Conservation (phyloP, 768 basidiomycete genomes). For the Termitomyces sp. region DNA sequence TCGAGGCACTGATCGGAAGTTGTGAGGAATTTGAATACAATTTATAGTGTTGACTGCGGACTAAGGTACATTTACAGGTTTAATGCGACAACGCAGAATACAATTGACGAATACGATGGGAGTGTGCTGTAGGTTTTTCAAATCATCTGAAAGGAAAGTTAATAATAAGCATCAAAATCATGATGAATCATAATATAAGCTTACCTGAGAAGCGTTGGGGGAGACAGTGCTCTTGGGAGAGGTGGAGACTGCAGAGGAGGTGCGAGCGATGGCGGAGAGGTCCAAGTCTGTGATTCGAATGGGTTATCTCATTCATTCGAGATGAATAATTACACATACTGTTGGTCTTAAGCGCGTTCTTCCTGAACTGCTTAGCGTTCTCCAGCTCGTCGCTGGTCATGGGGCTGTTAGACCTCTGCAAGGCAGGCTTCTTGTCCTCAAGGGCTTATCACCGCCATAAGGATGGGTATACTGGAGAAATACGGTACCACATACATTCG, state of each 20-base stretch:
- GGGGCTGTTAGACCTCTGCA: constrained; percentile 34
- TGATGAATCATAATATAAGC: too few relatives aligned
- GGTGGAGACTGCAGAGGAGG: constrained; percentile 60
- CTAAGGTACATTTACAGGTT: constrained; percentile 1
- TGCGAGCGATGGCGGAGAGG: constrained; percentile 77
- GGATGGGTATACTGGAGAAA: not conserved
- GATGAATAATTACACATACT: constrained; percentile 27
- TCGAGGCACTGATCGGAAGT: constrained; percentile 1
- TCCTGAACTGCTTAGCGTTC: constrained; percentile 63
- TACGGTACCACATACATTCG: constrained; percentile 12
- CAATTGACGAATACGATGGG: not conserved
- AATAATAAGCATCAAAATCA: not conserved
- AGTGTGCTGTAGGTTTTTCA: not conserved
- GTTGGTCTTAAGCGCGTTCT: constrained; percentile 61
- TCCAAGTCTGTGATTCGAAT: constrained; percentile 37
- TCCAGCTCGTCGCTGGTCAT: constrained; percentile 62
- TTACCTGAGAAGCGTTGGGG: not conserved
- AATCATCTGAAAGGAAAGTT: not conserved
- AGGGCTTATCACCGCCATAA: constrained; percentile 10
- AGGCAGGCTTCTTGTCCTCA: constrained; percentile 22
- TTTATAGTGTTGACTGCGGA: not conserved
- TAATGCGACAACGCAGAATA: not conserved
- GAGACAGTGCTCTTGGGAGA: constrained; percentile 34
- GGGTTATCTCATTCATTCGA: not conserved
- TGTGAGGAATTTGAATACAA: not conserved